Evolutionary conservation across 106 monocot species (phyloP).

Genomic region (Narthecium ossifragum): DNA sequence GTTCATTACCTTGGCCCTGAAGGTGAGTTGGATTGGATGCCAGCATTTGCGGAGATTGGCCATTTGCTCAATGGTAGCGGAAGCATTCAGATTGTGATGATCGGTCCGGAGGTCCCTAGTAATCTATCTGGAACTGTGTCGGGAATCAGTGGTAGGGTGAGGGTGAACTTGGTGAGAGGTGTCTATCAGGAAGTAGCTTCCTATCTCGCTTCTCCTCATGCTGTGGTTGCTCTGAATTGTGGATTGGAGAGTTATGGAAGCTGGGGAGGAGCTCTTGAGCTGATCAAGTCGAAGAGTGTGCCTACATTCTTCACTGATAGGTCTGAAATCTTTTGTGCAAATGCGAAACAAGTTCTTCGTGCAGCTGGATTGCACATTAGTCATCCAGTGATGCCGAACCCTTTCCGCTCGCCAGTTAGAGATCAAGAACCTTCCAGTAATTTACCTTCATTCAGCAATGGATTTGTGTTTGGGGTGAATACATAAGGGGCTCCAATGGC

Average conservation of each 20-base stretch:
- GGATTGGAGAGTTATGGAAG: conserved; percentile 36
- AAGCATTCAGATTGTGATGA: conserved; percentile 41
- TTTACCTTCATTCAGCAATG: conserved; percentile 44
- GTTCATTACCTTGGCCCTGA: conserved; percentile 61
- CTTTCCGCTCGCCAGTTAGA: conserved; percentile 40
- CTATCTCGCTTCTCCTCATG: conserved; percentile 29
- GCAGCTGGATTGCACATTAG: conserved; percentile 37
- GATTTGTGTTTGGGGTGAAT: conserved; percentile 47
- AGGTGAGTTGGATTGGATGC: conserved; percentile 46
- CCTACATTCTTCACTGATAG: conserved; percentile 44
- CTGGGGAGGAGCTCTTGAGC: conserved; percentile 41
- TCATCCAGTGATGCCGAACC: conserved; percentile 51
- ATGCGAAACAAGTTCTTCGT: conserved; percentile 46
- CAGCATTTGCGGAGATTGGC: conserved; percentile 34
- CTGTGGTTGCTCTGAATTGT: conserved; percentile 45
- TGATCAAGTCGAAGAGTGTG: conserved; percentile 31
- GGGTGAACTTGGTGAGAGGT: conserved; percentile 39
- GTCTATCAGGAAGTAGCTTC: conserved; percentile 39
- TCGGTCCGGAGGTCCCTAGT: conserved; percentile 43
- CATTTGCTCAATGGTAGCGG: conserved; percentile 40
- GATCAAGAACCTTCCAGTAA: conserved; percentile 31
- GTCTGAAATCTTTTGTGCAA: conserved; percentile 37
- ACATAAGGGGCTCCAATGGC: conserved; percentile 13
- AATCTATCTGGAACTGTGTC: conserved; percentile 20
- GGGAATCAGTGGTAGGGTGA: conserved; percentile 19